These are phyloP conservation scores for Neodidymelliopsis sp. DNA, from an alignment of 2,329 filamentous ascomycete genomes.

Conservation along the genomic window DNA sequence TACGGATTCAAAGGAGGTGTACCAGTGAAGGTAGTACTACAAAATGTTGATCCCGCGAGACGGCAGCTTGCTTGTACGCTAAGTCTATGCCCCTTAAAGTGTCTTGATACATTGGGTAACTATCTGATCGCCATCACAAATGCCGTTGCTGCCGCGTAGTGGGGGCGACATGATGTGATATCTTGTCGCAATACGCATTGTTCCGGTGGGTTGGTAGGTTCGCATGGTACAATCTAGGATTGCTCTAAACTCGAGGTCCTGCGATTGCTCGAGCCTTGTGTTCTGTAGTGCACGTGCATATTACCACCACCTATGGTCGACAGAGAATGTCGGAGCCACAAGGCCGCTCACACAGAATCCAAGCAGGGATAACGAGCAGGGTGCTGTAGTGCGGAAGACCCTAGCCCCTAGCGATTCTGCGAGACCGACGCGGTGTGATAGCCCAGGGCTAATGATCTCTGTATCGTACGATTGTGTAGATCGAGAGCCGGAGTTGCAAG, in stretches of 20 bases:
- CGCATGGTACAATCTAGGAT: background rate
- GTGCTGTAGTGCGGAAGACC: background rate
- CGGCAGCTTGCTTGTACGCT: background rate
- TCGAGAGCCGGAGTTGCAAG: background rate
- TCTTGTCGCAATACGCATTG: background rate
- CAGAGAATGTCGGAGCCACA: background rate
- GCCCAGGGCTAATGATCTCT: conserved; percentile 1
- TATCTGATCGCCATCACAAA: background rate
- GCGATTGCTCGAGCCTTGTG: conserved; percentile 6
- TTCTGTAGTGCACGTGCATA: conserved; percentile 3
- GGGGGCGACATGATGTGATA: background rate
- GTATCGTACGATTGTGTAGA: background rate
- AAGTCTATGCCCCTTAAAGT: background rate
- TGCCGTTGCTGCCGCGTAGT: background rate
- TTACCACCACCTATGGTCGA: background rate
- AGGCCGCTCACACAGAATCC: background rate
- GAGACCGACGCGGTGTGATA: background rate
- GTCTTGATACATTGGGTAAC: background rate
- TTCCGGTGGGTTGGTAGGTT: background rate
- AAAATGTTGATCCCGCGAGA: background rate
- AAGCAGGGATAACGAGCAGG: background rate
- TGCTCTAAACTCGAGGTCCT: conserved; percentile 1
- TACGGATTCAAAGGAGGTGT: too few relatives aligned
- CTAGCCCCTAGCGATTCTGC: background rate
- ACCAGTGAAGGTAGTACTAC: too few relatives aligned